These are phyloP conservation scores for Pelargonium citronellum DNA, from an alignment of 441 rosid species.

Conservation along the genomic window DNA sequence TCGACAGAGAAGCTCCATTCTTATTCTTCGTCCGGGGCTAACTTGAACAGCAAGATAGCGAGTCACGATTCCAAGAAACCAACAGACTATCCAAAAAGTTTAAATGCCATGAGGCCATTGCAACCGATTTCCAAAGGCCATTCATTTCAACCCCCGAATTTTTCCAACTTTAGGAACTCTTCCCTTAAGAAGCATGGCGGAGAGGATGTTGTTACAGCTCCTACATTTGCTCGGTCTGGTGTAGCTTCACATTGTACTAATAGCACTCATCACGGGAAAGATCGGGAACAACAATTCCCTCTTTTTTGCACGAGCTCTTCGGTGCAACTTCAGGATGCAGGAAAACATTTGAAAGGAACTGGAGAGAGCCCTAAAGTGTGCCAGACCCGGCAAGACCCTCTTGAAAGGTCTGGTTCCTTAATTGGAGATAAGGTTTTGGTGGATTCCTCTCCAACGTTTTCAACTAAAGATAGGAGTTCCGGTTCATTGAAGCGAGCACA, in stretches of 20 bases:
- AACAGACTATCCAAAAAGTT: conserved; percentile 20
- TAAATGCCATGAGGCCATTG: conserved; percentile 25
- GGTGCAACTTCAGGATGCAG: conserved; percentile 27
- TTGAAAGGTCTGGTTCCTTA: conserved; percentile 23
- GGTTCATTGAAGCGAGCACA: conserved; percentile 28
- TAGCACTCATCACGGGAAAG: conserved; percentile 21
- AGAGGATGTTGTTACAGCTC: conserved; percentile 36
- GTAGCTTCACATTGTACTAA: conserved; percentile 16
- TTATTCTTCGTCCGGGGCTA: conserved; percentile 25
- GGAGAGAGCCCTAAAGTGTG: conserved; percentile 24
- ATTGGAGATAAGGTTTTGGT: conserved; percentile 22
- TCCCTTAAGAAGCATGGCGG: conserved; percentile 29
- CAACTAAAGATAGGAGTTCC: conserved; percentile 21
- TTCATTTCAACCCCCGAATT: conserved; percentile 28
- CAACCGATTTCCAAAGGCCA: conserved; percentile 27
- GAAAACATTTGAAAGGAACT: conserved; percentile 26
- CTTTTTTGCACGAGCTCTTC: conserved; percentile 31
- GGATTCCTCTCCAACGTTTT: conserved; percentile 20
- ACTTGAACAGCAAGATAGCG: conserved; percentile 20
- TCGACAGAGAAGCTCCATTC: conserved; percentile 33
- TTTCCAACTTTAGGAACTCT: conserved; percentile 31
- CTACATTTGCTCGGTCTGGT: conserved; percentile 27
- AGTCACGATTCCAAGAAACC: conserved; percentile 22
- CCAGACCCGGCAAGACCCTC: conserved; percentile 17
- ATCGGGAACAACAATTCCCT: conserved; percentile 23